These are phyloP conservation scores for Populus hybrid DNA, from an alignment of 441 rosid genomes.

Conservation along the genomic window DNA sequence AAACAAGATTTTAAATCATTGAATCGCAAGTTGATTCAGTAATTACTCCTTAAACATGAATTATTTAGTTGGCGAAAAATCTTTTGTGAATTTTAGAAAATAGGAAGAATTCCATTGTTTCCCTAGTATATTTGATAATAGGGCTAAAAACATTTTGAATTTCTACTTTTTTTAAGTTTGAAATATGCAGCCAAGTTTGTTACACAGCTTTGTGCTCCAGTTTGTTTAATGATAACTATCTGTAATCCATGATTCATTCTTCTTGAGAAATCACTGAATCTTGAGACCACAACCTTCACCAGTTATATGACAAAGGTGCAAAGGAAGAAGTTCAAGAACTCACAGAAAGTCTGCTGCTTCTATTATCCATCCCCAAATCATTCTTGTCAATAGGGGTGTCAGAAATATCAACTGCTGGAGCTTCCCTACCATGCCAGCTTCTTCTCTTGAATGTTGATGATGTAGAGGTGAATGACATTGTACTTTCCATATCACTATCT, in stretches of 20 bases:
- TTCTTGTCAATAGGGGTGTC: slow-evolving; percentile 32
- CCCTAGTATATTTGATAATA: not conserved
- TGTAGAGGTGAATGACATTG: slow-evolving; percentile 28
- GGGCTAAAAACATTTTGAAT: not conserved
- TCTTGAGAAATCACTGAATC: not conserved
- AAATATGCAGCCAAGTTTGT: not conserved
- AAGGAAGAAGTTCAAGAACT: slow-evolving; percentile 20
- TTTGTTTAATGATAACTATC: not conserved
- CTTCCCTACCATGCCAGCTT: slow-evolving; percentile 45
- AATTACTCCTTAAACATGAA: not conserved
- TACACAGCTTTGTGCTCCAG: not conserved
- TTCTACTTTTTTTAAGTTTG: too few relatives aligned
- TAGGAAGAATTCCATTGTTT: not conserved
- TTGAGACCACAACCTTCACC: not conserved
- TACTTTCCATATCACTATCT: slow-evolving; percentile 39
- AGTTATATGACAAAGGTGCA: not conserved
- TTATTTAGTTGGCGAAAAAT: not conserved
- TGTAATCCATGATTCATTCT: not conserved
- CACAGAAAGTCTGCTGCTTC: slow-evolving; percentile 20
- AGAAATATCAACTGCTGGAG: slow-evolving; percentile 21
- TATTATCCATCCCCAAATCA: slow-evolving; percentile 27
- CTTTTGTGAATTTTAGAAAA: not conserved
- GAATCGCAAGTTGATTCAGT: not conserved
- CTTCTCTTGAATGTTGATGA: slow-evolving; percentile 37
- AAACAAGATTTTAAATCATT: not conserved